A percentile compares a stretch with the other conserved stretches of the same genome.
These are phyloP conservation scores for Aureobasidium sp. DNA, from an alignment of 2,329 filamentous ascomycete genomes.

Conservation along the genomic window DNA sequence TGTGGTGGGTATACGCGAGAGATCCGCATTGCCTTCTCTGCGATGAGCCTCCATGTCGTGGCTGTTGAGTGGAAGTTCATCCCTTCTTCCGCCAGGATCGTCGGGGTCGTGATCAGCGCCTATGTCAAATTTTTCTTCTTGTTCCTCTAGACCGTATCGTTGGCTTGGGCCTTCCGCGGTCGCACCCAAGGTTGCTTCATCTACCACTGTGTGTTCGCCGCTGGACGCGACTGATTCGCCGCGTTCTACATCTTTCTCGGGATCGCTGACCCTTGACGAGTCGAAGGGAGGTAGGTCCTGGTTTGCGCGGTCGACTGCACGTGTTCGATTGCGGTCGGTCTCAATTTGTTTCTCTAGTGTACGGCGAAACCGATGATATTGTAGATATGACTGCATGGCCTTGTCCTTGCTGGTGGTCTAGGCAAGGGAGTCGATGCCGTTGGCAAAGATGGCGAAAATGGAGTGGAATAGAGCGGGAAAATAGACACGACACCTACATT, in stretches of 20 bases:
- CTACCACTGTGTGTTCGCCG: constrained; percentile 6
- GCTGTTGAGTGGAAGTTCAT: constrained; percentile 24
- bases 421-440: neutral
- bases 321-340: constrained; percentile 25
- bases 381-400: constrained; percentile 33
- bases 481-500: neutral
- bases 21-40: constrained; percentile 25
- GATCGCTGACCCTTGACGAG: neutral
- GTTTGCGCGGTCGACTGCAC: constrained; percentile 8
- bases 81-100: constrained; percentile 20
- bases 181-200: constrained; percentile 2
- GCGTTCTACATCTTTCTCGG: constrained; percentile 4
- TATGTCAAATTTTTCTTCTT: constrained; percentile 17
- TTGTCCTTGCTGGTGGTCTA: neutral
- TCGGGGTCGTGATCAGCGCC: constrained; percentile 3
- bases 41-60: constrained; percentile 27
- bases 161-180: neutral
- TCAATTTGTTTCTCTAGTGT: constrained; percentile 26
- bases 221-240: constrained; percentile 1
- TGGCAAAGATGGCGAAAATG: neutral
- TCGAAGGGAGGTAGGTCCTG: neutral
- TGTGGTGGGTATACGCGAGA: constrained; percentile 34
- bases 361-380: constrained; percentile 29
- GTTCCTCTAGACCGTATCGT: constrained; percentile 4
- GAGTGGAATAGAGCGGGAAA: neutral